Percentiles rank a stretch among this genome's conserved stretches.
Conservation (phyloP, 2,329 filamentous ascomycete species). For the Xenoacremonium recifei region DNA sequence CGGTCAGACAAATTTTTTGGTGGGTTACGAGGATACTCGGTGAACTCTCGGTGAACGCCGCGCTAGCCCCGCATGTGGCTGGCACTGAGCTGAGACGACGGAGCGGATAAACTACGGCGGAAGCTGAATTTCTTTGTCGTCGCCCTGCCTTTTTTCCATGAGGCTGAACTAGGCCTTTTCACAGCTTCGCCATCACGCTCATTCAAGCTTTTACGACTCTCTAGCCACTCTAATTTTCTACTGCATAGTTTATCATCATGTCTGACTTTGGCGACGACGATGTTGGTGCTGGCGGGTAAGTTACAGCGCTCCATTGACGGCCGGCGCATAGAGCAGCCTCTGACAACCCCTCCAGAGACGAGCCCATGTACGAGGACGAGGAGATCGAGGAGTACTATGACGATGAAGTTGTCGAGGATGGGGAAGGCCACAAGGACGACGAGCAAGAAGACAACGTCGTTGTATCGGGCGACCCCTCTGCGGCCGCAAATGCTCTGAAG, state of each 20-base stretch:
- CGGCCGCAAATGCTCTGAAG: constrained; percentile 54
- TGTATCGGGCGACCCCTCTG: constrained; percentile 60
- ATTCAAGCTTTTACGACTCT: neutral
- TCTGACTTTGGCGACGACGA: constrained; percentile 73
- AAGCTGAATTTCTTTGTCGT: constrained; percentile 24
- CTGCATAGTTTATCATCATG: constrained; percentile 44
- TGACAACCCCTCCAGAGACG: constrained; percentile 52
- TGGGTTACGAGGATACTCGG: constrained; percentile 26
- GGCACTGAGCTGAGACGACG: constrained; percentile 1
- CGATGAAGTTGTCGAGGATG: constrained; percentile 53
- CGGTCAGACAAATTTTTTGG: constrained; percentile 32
- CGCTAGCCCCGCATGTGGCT: no score
- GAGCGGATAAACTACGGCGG: constrained; percentile 31
- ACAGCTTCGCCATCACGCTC: neutral
- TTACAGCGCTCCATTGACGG: constrained; percentile 9
- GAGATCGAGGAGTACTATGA: constrained; percentile 59
- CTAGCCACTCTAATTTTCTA: constrained; percentile 1
- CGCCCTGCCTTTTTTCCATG: constrained; percentile 28
- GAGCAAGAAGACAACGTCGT: constrained; percentile 60
- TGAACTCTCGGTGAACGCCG: constrained; percentile 3
- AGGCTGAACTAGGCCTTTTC: constrained; percentile 19
- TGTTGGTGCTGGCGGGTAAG: constrained; percentile 57
- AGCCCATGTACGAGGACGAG: constrained; percentile 71
- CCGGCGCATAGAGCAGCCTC: constrained; percentile 1
- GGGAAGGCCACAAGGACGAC: constrained; percentile 50